phyloP scores from a whole-genome alignment of 139 green algal species.

The Penium margaritaceum region DNA sequence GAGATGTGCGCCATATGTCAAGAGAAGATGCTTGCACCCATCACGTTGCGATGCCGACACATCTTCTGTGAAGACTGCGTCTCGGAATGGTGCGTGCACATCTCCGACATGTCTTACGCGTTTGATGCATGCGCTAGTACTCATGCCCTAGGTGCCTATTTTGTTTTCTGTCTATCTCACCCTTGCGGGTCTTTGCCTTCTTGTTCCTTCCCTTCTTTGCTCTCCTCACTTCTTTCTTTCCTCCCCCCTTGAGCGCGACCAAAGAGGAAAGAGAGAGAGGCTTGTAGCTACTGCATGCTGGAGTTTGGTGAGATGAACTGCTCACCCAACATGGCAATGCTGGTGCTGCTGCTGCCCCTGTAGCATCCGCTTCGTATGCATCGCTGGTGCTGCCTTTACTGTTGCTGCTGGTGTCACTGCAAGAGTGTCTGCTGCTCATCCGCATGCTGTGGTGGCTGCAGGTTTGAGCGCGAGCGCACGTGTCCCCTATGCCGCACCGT shows the following conservation, averaged over 20 bases:
- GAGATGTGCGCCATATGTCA: conserved; percentile 75
- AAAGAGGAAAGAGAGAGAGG: no score
- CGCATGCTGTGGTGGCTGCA: no score
- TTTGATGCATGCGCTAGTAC: not conserved
- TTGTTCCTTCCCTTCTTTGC: not conserved
- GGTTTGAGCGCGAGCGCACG: conserved; percentile 63
- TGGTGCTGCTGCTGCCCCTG: not conserved
- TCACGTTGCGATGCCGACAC: conserved; percentile 63
- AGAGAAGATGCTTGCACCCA: conserved; percentile 49
- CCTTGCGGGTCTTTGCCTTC: not conserved
- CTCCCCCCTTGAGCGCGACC: not conserved
- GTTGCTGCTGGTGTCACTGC: not conserved
- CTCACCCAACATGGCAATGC: not conserved
- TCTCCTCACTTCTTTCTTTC: not conserved
- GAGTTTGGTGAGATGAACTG: not conserved
- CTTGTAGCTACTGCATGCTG: not conserved
- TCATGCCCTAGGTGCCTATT: not conserved
- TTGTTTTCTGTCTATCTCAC: not conserved
- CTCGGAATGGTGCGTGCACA: conserved; percentile 55
- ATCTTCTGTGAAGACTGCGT: conserved; percentile 77
- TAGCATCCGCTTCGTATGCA: not conserved
- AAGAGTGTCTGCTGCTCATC: conserved; percentile 5
- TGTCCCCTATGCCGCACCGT: conserved; percentile 69
- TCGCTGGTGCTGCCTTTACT: not conserved
- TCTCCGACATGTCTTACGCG: not conserved